Evolutionary conservation across 192 early-diverging fungal genomes (phyloP).

Genomic region (Entomortierella parvispora): DNA sequence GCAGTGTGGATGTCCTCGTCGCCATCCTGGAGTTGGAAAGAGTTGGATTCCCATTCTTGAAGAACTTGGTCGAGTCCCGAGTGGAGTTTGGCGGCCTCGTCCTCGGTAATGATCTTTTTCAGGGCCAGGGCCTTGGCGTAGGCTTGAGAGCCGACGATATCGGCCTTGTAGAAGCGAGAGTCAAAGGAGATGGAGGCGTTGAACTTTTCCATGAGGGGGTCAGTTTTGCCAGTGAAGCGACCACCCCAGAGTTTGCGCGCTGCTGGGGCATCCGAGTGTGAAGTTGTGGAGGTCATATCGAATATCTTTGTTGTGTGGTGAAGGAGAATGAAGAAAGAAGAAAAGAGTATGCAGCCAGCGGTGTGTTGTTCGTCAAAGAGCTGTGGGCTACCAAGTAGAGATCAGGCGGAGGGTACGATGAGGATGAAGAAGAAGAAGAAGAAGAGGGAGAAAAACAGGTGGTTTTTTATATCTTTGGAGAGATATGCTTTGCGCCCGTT

Average conservation of each 20-base stretch:
- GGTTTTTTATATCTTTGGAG: no score
- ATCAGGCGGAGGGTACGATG: no score
- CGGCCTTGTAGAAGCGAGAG: conserved; percentile 90
- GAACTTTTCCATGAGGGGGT: conserved; percentile 97
- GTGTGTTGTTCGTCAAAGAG: no score
- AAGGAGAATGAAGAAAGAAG: background rate
- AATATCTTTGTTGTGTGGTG: background rate
- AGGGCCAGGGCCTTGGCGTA: conserved; percentile 85
- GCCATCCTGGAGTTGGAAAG: conserved; percentile 74
- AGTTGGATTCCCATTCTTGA: conserved; percentile 82
- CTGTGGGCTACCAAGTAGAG: no score
- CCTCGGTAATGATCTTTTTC: conserved; percentile 78
- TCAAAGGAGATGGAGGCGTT: conserved; percentile 97
- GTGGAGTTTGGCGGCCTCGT: conserved; percentile 79
- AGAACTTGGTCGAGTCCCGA: conserved; percentile 80
- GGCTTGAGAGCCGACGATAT: conserved; percentile 88
- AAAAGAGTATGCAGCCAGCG: background rate
- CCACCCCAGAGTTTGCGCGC: conserved; percentile 80
- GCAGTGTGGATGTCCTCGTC: conserved; percentile 99
- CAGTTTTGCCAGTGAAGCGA: conserved; percentile 88
- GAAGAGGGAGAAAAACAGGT: no score
- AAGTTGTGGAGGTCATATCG: background rate
- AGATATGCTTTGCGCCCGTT: no score
- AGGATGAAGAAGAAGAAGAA: no score
- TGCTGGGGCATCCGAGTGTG: conserved; percentile 13